Evolutionary conservation across 352 stramenopile genomes (phyloP), one percentile per base, ranked within the genome.

Genomic region (Sclerospora graminicola): DNA sequence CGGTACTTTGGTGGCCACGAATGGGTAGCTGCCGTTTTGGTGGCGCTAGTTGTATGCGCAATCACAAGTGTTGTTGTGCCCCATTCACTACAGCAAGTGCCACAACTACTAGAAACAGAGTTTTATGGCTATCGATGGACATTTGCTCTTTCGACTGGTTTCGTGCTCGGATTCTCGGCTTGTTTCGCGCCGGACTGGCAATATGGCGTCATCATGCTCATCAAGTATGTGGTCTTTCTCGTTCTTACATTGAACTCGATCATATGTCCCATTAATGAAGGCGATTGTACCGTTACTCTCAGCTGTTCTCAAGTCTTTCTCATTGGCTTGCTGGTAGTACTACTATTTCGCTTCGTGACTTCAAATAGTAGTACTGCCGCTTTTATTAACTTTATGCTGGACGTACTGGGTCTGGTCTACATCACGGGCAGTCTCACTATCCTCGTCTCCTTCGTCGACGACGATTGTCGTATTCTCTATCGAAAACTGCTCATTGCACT

Each of bases 401-500:
- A 85, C 32, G 38, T 54, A 5, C 28, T 85, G 10, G 73, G 73
- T 5, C 61, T 85, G 16, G 15, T 80, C 31, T 85, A 85, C 59
- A 80, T 85, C 24, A 63, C 74, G 5, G 66, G 69, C 19, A 72
- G 48, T 28, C 48, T 85, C n/a, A 74, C 58, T 1, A 43, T 76
- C 2, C 41, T 85, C 4, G 61, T 85, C 9, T 59, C 64, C 1
- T 74, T 83, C 34, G 69, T 85, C 23, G 73, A 85, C 29, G 69
- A 82, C 40, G 64, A 72, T 54, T 61, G 73, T 21, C 39, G 60
- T 6, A 65, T 48, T 18, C 41, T 76, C 0, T 82, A 80, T 36
- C 64, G 72, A 4, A 79, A 85, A 21, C 36, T 82, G 16, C 60
- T 82, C 3, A 83, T 87, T 28, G 69, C 69, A 28, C 50, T 87